Conservation (phyloP, 2,329 filamentous ascomycete genomes). For the Alternaria tenuissima region DNA sequence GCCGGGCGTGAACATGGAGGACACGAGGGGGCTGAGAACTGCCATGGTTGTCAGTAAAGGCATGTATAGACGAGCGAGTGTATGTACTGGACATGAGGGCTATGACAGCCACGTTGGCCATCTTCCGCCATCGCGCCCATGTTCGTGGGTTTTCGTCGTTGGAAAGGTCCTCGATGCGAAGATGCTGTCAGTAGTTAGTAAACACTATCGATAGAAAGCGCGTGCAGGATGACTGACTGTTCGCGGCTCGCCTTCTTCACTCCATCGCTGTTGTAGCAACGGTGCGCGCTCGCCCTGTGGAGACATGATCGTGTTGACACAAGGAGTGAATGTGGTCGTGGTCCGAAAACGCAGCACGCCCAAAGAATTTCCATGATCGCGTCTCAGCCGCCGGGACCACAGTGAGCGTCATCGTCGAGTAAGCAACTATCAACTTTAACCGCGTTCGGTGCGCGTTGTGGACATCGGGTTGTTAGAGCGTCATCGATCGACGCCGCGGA, state of each 20-base stretch:
- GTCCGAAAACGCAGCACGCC: background rate
- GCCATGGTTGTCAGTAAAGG: background rate
- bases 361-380: background rate
- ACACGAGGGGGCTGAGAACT: conserved; percentile 58
- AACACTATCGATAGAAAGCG: background rate
- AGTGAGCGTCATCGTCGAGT: conserved; percentile 14
- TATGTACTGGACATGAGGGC: conserved; percentile 58
- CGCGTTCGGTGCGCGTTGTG: conserved; percentile 11
- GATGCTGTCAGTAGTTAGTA: conserved; percentile 27
- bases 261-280: conserved; percentile 46
- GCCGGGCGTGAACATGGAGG: conserved; percentile 62
- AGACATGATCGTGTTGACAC: conserved; percentile 22
- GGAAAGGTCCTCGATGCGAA: conserved; percentile 38
- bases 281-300: conserved; percentile 49
- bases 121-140: conserved; percentile 56
- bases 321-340: background rate
- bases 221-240: conserved; percentile 29
- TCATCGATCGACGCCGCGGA: conserved; percentile 18
- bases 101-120: conserved; percentile 60
- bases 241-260: conserved; percentile 44
- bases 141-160: conserved; percentile 57
- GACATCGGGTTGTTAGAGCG: conserved; percentile 11
- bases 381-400: background rate
- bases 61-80: background rate
- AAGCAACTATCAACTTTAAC: conserved; percentile 3